Evolutionary conservation across 352 stramenopile genomes (phyloP).

Genomic region (Globisporangium alternatum): DNA sequence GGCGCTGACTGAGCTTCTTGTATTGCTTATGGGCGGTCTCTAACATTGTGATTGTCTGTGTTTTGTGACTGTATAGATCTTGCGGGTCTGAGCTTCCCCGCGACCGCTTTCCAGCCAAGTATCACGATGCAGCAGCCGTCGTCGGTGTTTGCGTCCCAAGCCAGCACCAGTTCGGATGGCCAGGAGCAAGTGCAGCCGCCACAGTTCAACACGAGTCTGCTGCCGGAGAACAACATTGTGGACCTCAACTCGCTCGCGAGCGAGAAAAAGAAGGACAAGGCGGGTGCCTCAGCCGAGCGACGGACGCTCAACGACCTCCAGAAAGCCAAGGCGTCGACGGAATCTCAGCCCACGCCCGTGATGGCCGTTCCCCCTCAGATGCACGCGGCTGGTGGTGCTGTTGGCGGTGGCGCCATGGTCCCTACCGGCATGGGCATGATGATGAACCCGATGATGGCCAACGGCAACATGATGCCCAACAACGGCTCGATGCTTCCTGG

Average conservation of each 20-base stretch:
- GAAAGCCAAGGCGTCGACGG: constrained; percentile 31
- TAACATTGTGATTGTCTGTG: neutral
- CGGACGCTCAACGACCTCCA: constrained; percentile 62
- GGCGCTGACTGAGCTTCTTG: neutral
- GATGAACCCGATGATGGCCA: constrained; percentile 37
- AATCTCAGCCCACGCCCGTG: constrained; percentile 30
- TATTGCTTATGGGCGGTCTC: neutral
- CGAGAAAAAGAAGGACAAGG: constrained; percentile 44
- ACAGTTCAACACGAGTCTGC: constrained; percentile 44
- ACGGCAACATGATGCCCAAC: constrained; percentile 29
- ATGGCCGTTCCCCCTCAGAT: constrained; percentile 38
- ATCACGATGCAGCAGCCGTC: constrained; percentile 1
- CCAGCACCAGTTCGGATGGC: neutral
- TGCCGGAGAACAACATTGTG: constrained; percentile 69
- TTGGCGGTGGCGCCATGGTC: constrained; percentile 8
- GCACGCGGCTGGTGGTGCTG: constrained; percentile 17
- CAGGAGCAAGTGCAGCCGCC: constrained; percentile 4
- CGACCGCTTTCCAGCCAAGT: constrained; percentile 11
- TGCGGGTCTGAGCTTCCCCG: constrained; percentile 45
- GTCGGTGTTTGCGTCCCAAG: neutral
- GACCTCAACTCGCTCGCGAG: constrained; percentile 52
- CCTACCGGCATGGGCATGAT: constrained; percentile 27
- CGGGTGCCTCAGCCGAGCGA: constrained; percentile 29
- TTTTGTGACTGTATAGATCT: constrained; percentile 27
- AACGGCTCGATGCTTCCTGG: constrained; percentile 27